These are phyloP conservation scores for Eucalyptus leucophloia DNA, from an alignment of 345 rosid species.

Conservation along the genomic window DNA sequence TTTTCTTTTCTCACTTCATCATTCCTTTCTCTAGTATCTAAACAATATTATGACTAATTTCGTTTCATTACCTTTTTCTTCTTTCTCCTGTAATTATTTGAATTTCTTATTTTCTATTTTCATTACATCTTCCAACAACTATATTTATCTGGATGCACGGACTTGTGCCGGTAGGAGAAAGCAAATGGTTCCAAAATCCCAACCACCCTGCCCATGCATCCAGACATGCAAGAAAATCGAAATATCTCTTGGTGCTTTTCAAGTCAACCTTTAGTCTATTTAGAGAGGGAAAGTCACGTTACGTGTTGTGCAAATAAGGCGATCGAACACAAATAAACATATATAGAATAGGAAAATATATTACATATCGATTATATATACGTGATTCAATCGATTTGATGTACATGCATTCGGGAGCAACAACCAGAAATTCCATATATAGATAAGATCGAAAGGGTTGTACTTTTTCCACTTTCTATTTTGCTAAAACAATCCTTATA, in stretches of 20 bases:
- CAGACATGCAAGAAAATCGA: not conserved
- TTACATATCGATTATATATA: not conserved
- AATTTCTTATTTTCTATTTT: not conserved
- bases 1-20: not conserved
- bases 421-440: accelerated
- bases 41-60: not conserved
- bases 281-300: not conserved
- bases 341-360: too few species aligned
- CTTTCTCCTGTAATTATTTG: not conserved
- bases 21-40: not conserved
- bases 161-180: accelerated
- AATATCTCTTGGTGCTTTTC: not conserved
- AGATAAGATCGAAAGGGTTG: too few species aligned
- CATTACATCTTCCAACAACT: not conserved
- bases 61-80: not conserved
- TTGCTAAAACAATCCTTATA: too few species aligned
- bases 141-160: not conserved
- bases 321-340: accelerated
- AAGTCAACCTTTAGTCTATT: not conserved
- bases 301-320: not conserved
- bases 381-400: too few species aligned
- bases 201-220: not conserved
- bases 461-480: too few species aligned
- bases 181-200: not conserved
- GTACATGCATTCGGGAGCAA: accelerated